Evolutionary conservation across 495 filamentous ascomycete species (phyloP), one percentile per base, ranked within the genome.

Genomic region (Penicillium macrosclerotiorum): DNA sequence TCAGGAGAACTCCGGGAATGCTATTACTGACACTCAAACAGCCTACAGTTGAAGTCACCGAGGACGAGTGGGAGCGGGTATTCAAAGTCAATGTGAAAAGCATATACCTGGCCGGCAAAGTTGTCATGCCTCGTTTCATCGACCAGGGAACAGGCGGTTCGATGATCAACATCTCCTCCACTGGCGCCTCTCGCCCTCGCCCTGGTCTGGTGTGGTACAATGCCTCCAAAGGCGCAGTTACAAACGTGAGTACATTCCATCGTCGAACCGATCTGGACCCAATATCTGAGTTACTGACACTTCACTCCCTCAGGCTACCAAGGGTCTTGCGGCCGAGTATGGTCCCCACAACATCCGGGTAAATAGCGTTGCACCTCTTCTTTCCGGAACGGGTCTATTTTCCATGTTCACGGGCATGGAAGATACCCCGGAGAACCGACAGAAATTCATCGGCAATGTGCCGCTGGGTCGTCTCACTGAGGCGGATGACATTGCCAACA

Each of bases 141-240:
- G 70, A 77, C 43, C 75, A 79, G 47, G 74, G 77, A 11, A 61
- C 73, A n/a, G 78, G 80, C 5, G 82, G 82, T 0, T 73, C 64
- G 6, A 76, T 87, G 42, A 81, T 88, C 48, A 85, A 86, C 58
- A 80, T 86, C 27, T 80, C 82, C 1, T 81, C 76, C 5, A 83
- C 83, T 22, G 83, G 81, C 4, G 79, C 79, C 7, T 75, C 72
- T 17, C 70, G 83, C 41, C 83, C 83, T 3, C 71, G 83, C n/a
- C 80, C 82, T 4, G 79, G 81, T 3, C 64, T 87, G 43, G 81
- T 84, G 8, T 85, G 81, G 81, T 87, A 87, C 54, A 87, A 85
- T 55, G 78, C 80, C 3, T 79, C 76, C 25, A 87, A 87, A 59
- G 81, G 77, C 2, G 82, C 83, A 18, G 79, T 85, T 4, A 74